Evolutionary conservation across 225 moss, liverwort and hornwort genomes (phyloP), one percentile per base, ranked within the genome.

Genomic region (Ulota crispa): DNA sequence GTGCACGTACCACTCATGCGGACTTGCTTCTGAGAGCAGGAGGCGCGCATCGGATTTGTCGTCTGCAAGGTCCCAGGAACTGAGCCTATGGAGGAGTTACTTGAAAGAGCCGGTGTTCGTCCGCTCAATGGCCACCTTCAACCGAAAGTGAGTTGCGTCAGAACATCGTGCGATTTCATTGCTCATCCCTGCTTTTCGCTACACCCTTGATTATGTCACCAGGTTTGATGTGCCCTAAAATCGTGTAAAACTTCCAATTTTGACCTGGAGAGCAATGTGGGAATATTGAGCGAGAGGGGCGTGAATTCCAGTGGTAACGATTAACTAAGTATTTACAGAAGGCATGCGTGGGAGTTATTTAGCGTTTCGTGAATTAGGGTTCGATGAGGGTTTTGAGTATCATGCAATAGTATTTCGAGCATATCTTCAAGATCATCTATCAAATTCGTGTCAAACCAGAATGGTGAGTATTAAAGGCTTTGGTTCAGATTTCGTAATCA

Each of bases 111-210:
- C 80, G 26, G 70, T 83, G 85, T 77, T 85, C 43, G 80, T 80
- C 23, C 85, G 88, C 41, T 73, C 85, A 47, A 88, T 88, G 88
- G 85, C 80, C 8, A 88, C 88, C 68, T 88, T 85, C 45, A 80
- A 68, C n/a, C 79, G 88, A 55, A 88, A 79, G 88, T 85, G 77
- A 85, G 88, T 76, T 78, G 7, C 20, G 0, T 27, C 24, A 6
- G 32, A 37, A 20, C 28, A 9, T 54, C 19, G 43, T 8, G 8
- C 43, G 70, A 60, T 27, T 59, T 59, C 41, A 53, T 18, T 18
- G 20, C n/a, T 63, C 30, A 9, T 53, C 7, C 52, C 27, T 50
- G 12, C n/a, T 20, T 9, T 14, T 66, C 36, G 8, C 39, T 67
- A 42, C 53, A 73, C 67, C 61, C 24, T 39, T 78, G 20, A 47